Base-by-base conservation (phyloP, 768 basidiomycete genomes). In the Lactarius pseudohatsudake region DNA sequence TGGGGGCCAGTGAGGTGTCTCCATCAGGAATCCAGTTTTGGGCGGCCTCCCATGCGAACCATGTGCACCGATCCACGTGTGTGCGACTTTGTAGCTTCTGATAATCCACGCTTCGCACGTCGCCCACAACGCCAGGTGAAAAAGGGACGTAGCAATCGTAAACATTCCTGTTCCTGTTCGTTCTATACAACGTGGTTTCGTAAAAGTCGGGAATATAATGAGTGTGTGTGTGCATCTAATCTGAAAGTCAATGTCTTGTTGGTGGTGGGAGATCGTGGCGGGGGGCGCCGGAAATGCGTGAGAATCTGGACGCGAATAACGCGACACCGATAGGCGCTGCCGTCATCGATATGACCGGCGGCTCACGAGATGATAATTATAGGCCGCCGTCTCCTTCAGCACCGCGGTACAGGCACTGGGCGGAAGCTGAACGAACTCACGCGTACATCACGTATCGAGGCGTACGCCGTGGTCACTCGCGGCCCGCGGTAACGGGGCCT, bases 161-260 rank as follows among this genome's bases (percentile, higher is more conserved):
- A 16, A n/a, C 22, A 26, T 28, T 8, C 40, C 5, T 22, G 64
- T 47, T n/a, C 59, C 22, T 34, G 64, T 30, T 54, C 32, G 43
- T 47, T 56, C 62, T 59, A 59, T 28, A 50, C 45, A 38, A n/a
- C 22, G 28, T 18, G 8, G 38, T 22, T 59, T 59, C 30, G 36
- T 54, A 64, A 40, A 58, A 47, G 45, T 4, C 7, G 11, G 18
- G 50, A n/a, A 59, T 9, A 45, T 30, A 28, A 18, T 30, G 36
- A 18, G 53, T 32, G 36, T 11, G 26, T 26, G n/a, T 22, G n/a
- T 22, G 59, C 50, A 45, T 64, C 30, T 43, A 20, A 57, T 57
- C 28, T 47, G 62, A 57, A 5, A 26, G 40, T 26, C 32, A 26
- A 4, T 28, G 34, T 40, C 57, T 9, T 26, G 32, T 15, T 26